Evolutionary conservation across 768 basidiomycete species (phyloP).

Genomic region (Podaxis mareebaensis): DNA sequence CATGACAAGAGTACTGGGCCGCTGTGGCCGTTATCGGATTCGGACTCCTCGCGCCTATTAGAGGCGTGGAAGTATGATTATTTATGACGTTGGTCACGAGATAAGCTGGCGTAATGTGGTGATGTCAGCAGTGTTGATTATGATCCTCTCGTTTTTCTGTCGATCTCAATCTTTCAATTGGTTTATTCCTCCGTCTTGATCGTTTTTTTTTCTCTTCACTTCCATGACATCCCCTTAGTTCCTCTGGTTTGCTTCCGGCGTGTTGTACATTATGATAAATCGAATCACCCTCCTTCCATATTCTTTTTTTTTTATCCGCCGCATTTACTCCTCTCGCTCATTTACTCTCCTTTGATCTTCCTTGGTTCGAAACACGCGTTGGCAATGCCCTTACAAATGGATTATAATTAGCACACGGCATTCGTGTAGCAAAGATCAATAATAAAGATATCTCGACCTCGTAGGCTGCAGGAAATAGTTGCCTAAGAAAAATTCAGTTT

Average conservation of each 20-base stretch:
- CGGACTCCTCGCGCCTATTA: neutral
- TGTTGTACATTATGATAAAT: neutral
- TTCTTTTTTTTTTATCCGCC: neutral
- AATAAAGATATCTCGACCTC: neutral
- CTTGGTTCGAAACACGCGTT: neutral
- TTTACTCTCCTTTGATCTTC: neutral
- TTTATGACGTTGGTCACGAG: neutral
- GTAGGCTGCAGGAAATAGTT: neutral
- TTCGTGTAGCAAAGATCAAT: neutral
- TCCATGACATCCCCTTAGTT: no score
- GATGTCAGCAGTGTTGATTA: neutral
- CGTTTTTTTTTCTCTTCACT: neutral
- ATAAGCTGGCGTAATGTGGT: neutral
- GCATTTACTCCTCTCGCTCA: neutral
- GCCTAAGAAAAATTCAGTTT: slow-evolving; percentile 1
- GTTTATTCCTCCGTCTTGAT: neutral
- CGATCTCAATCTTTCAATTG: neutral
- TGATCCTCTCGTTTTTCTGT: neutral
- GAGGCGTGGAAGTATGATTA: neutral
- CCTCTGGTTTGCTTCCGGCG: neutral
- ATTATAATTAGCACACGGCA: slow-evolving; percentile 3
- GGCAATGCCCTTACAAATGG: neutral
- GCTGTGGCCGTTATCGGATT: neutral
- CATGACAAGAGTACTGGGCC: slow-evolving; percentile 23
- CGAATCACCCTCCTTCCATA: neutral